A percentile compares a stretch with the other conserved stretches of the same genome.
Evolutionary conservation across 192 early-diverging fungal genomes (phyloP).

Genomic region (Funneliformis mosseae): DNA sequence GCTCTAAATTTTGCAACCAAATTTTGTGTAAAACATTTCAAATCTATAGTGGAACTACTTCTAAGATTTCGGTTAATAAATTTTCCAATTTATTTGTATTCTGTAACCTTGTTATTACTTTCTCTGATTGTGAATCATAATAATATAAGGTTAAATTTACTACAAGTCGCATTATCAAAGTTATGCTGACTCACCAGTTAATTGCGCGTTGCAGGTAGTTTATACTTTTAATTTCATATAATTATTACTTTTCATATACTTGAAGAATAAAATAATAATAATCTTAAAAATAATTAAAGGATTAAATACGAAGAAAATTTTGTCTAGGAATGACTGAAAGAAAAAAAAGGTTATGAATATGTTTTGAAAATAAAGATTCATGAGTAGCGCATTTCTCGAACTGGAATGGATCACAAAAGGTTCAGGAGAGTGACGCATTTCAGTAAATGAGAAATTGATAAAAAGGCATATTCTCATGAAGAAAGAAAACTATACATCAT

Average conservation of each 20-base stretch:
- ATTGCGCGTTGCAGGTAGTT: slow-evolving; percentile 41
- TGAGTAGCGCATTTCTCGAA: too few species aligned
- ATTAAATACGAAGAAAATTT: neutral
- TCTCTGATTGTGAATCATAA: slow-evolving; percentile 7
- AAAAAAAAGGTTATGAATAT: too few species aligned
- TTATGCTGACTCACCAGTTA: slow-evolving; percentile 51
- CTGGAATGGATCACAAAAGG: too few species aligned
- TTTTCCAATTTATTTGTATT: slow-evolving; percentile 46
- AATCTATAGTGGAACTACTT: slow-evolving; percentile 41
- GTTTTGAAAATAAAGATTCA: too few species aligned
- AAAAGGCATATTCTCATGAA: too few species aligned
- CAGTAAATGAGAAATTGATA: too few species aligned
- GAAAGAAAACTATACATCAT: too few species aligned
- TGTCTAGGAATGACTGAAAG: too few species aligned
- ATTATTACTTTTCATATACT: slow-evolving; percentile 27
- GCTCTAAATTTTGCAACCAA: neutral
- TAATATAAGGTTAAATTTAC: neutral
- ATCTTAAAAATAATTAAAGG: neutral
- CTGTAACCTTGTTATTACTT: slow-evolving; percentile 46
- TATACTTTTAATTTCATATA: slow-evolving; percentile 12
- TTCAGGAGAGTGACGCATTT: too few species aligned
- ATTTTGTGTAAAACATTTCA: slow-evolving; percentile 21
- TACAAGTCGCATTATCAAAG: neutral
- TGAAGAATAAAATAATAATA: slow-evolving; percentile 4
- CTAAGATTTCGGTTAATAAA: slow-evolving; percentile 40